These are phyloP conservation scores for Vitis riparia DNA, from an alignment of 164 flowering plant species.

Conservation along the genomic window DNA sequence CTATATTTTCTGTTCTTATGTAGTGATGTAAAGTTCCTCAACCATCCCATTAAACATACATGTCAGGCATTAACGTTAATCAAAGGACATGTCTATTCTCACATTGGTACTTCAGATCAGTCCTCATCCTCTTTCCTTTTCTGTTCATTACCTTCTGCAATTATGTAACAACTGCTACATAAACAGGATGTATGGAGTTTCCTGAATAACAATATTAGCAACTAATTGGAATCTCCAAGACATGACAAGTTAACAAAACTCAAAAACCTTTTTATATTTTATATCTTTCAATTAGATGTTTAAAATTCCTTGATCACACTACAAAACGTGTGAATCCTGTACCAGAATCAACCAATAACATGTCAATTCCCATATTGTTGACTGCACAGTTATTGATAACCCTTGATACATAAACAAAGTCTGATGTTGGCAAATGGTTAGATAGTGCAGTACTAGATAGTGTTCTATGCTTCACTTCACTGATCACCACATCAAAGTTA, in stretches of 20 bases:
- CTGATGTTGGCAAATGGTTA: not conserved
- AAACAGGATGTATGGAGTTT: not conserved
- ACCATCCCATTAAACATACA: too few relatives aligned
- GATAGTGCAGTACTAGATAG: not conserved
- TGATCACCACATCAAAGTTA: not conserved
- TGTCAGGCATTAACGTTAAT: too few relatives aligned
- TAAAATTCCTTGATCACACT: too few relatives aligned
- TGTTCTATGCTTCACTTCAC: not conserved
- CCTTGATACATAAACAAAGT: not conserved
- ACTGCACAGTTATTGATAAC: not conserved
- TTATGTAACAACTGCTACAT: not conserved
- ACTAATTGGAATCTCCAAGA: not conserved
- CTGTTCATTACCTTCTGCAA: constrained; percentile 83
- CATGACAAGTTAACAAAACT: not conserved
- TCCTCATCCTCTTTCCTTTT: constrained; percentile 78
- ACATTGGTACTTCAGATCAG: constrained; percentile 29
- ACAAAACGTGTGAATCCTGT: too few relatives aligned
- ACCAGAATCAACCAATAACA: not conserved
- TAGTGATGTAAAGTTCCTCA: too few relatives aligned
- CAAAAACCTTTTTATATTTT: not conserved
- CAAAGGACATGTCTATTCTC: too few relatives aligned
- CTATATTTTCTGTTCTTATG: too few relatives aligned
- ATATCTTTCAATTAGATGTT: too few relatives aligned
- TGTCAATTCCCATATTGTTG: not conserved
- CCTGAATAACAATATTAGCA: not conserved